These are phyloP conservation scores for Populus euphratica DNA, from an alignment of 345 rosid genomes.

Conservation along the genomic window DNA sequence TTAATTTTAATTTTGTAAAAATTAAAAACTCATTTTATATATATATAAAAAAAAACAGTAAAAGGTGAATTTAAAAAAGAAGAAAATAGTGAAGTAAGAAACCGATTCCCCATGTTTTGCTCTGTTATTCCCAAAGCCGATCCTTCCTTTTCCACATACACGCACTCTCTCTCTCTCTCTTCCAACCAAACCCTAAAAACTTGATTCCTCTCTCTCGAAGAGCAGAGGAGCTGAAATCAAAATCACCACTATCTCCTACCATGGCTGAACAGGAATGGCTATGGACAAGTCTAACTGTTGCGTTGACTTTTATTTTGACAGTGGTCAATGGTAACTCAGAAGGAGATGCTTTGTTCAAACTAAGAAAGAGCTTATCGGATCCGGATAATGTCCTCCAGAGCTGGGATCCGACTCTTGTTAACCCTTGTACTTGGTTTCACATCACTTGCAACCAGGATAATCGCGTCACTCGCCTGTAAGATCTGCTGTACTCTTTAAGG, in stretches of 20 bases:
- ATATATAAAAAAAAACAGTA: not conserved
- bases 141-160: conserved; percentile 1
- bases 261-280: conserved; percentile 47
- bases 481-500: not conserved
- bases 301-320: conserved; percentile 14
- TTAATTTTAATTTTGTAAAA: too few species aligned
- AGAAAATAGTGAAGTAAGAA: not conserved
- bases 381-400: conserved; percentile 90
- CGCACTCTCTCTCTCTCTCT: too few species aligned
- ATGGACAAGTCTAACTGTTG: conserved; percentile 38
- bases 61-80: not conserved
- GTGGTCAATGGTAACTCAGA: conserved; percentile 62
- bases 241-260: not conserved
- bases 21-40: too few species aligned
- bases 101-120: conserved; percentile 26
- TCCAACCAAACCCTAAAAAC: not conserved
- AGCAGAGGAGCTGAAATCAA: not conserved
- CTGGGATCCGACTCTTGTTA: conserved; percentile 99
- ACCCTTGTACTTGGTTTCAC: conserved; percentile 98
- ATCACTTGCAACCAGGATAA: conserved; percentile 83
- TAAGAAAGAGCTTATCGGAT: conserved; percentile 66
- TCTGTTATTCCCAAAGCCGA: conserved; percentile 56
- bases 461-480: conserved; percentile 87
- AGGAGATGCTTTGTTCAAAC: conserved; percentile 81
- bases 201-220: not conserved